phyloP scores from a whole-genome alignment of 2,329 filamentous ascomycete genomes.

The Metarhizium sp. region DNA sequence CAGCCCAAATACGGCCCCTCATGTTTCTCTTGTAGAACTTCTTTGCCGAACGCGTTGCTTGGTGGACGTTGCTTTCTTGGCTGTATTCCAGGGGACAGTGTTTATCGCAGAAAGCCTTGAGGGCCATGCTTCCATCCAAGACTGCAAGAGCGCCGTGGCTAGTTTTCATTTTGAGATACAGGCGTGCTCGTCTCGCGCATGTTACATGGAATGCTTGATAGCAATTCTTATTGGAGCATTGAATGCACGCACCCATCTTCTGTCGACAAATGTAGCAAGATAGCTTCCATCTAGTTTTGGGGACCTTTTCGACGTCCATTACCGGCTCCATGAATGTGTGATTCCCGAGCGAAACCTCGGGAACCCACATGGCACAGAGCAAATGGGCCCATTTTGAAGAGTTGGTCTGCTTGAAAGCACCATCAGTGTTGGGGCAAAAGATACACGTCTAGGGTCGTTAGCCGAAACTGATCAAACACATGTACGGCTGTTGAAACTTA shows the following conservation, averaged over 20 bases:
- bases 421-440: conserved; percentile 95
- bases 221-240: conserved; percentile 95
- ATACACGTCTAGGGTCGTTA: conserved; percentile 64
- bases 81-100: conserved; percentile 87
- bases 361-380: conserved; percentile 96
- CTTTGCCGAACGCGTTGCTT: conserved; percentile 73
- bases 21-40: conserved; percentile 85
- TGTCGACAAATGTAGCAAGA: conserved; percentile 96
- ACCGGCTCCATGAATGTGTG: conserved; percentile 97
- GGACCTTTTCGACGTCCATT: conserved; percentile 95
- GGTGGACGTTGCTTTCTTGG: conserved; percentile 73
- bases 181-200: conserved; percentile 75
- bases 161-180: conserved; percentile 96
- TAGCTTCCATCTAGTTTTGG: conserved; percentile 86
- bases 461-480: not conserved
- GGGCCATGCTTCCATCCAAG: conserved; percentile 66
- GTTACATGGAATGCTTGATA: conserved; percentile 97
- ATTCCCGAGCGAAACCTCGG: conserved; percentile 90
- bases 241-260: conserved; percentile 95
- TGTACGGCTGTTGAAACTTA: conserved; percentile 29
- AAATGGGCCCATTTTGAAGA: conserved; percentile 95
- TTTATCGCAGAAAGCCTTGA: conserved; percentile 94
- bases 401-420: conserved; percentile 96
- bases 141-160: conserved; percentile 69
- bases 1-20: conserved; percentile 84